Conservation (phyloP, 768 basidiomycete genomes). For the Nidula microcarpa region DNA sequence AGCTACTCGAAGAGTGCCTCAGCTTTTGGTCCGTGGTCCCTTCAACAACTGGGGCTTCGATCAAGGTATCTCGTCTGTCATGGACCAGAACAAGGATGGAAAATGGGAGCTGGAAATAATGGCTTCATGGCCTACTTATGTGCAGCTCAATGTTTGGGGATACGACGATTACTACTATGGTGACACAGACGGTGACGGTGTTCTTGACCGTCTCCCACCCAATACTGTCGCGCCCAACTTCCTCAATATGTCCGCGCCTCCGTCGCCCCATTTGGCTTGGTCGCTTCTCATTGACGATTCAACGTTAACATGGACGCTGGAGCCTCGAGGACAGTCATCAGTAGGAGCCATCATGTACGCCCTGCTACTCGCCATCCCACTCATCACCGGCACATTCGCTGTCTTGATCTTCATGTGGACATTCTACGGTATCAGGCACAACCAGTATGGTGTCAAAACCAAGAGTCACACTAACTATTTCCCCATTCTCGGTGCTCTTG, state of each 20-base stretch:
- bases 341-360: conserved; percentile 89
- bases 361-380: conserved; percentile 74
- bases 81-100: conserved; percentile 61
- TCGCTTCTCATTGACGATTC: conserved; percentile 76
- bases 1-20: conserved; percentile 73
- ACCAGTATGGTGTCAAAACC: conserved; percentile 82
- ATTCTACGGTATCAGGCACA: conserved; percentile 95
- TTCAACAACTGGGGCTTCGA: conserved; percentile 95
- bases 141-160: conserved; percentile 89
- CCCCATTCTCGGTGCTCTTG: conserved; percentile 73
- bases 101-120: conserved; percentile 88
- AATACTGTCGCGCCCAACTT: conserved; percentile 84
- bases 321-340: conserved; percentile 78
- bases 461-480: conserved; percentile 77
- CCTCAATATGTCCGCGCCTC: conserved; percentile 89
- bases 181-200: conserved; percentile 81
- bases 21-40: conserved; percentile 81
- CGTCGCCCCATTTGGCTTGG: conserved; percentile 87
- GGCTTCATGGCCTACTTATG: conserved; percentile 84
- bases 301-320: conserved; percentile 70
- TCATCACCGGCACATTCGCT: conserved; percentile 81
- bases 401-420: conserved; percentile 91
- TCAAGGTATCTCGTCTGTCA: conserved; percentile 67
- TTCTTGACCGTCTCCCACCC: conserved; percentile 88
- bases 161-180: conserved; percentile 94